phyloP scores from a whole-genome alignment of 2,329 filamentous ascomycete genomes.

The Aureobasidium sp. region DNA sequence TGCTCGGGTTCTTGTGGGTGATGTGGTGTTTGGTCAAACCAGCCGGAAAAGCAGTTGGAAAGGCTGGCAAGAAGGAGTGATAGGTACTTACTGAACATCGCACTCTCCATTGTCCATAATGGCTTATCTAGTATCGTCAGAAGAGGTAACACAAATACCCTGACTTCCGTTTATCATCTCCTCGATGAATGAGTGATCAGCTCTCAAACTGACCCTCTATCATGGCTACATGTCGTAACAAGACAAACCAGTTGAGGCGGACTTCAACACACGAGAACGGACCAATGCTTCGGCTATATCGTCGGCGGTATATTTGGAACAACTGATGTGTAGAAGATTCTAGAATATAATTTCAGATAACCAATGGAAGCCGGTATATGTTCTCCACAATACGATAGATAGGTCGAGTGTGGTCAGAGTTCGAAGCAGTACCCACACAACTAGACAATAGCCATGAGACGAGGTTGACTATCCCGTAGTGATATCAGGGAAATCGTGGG shows the following conservation, averaged over 20 bases:
- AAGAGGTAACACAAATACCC: not conserved
- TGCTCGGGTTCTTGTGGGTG: constrained; percentile 40
- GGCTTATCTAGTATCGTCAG: not conserved
- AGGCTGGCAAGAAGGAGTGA: not conserved
- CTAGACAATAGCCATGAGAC: not conserved
- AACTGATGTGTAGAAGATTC: not conserved
- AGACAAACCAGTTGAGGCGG: not conserved
- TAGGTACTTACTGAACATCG: too few species aligned
- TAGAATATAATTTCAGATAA: not conserved
- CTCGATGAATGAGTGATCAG: too few species aligned
- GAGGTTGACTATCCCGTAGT: not conserved
- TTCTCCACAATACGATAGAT: not conserved
- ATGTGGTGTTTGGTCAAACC: constrained; percentile 26
- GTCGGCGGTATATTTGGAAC: too few species aligned
- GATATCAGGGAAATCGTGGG: not conserved
- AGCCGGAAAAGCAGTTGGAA: not conserved
- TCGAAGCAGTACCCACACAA: not conserved
- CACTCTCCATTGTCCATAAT: not conserved
- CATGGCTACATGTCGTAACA: not conserved
- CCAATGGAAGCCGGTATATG: not conserved
- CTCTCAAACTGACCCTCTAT: too few species aligned
- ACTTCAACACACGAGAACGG: too few species aligned
- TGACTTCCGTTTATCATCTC: not conserved
- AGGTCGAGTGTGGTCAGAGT: not conserved
- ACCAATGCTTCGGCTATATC: not conserved